Percentiles rank a stretch among this genome's conserved stretches.
Evolutionary conservation across 148 eudicot species (phyloP).

Genomic region (Heliamphora exappendiculata): DNA sequence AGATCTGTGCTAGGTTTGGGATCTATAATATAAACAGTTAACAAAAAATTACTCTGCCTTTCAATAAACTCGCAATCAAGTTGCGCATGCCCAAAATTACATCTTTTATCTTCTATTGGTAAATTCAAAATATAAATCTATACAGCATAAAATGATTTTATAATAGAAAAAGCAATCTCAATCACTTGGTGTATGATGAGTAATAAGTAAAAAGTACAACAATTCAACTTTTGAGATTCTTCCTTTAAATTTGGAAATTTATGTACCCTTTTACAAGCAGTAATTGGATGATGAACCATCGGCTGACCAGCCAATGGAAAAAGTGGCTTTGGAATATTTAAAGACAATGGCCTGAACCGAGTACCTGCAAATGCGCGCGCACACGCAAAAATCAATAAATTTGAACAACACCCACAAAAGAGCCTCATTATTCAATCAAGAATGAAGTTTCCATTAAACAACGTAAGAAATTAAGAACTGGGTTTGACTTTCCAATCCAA

Average conservation of each 20-base stretch:
- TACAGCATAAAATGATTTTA: not conserved
- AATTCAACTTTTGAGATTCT: not conserved
- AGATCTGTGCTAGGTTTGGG: conserved; percentile 82
- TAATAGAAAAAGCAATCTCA: not conserved
- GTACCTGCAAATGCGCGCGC: conserved; percentile 41
- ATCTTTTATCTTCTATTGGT: not conserved
- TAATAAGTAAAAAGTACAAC: not conserved
- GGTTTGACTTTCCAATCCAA: not conserved
- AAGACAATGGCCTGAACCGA: conserved; percentile 76
- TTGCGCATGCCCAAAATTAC: not conserved
- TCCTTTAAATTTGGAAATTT: not conserved
- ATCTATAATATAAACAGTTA: conserved; percentile 37
- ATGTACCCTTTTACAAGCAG: conserved; percentile 83
- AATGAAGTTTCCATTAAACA: not conserved
- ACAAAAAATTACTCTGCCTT: not conserved
- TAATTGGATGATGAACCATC: conserved; percentile 96
- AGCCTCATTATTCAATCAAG: conserved; percentile 1
- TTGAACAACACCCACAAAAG: not conserved
- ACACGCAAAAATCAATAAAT: not conserved
- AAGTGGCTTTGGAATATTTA: conserved; percentile 87
- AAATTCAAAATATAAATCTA: not conserved
- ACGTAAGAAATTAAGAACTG: not conserved
- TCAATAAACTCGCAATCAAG: not conserved
- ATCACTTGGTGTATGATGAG: not conserved
- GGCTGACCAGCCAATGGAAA: conserved; percentile 95